Percentiles rank a stretch among this genome's conserved stretches.
Evolutionary conservation across 345 rosid genomes (phyloP).

Genomic region (Durio zibethinus): DNA sequence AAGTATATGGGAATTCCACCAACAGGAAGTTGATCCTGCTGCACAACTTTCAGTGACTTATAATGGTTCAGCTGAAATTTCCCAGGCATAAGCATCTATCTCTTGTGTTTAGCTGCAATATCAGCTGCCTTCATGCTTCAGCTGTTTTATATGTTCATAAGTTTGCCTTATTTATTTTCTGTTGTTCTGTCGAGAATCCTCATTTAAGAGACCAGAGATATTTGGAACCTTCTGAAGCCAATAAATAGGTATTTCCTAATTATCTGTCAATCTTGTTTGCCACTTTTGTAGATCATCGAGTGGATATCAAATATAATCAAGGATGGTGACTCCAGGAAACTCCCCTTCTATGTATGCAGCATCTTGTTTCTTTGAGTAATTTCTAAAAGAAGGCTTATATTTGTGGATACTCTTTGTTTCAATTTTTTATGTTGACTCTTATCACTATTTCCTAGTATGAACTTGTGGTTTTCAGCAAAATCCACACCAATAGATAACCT

Average conservation of each 20-base stretch:
- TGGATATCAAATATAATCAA: conserved; percentile 77
- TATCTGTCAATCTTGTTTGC: not conserved
- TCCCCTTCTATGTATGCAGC: conserved; percentile 72
- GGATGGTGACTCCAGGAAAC: conserved; percentile 82
- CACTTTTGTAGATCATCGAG: conserved; percentile 51
- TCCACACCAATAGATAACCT: not conserved
- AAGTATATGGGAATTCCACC: conserved; percentile 50
- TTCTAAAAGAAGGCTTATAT: not conserved
- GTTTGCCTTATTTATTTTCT: not conserved
- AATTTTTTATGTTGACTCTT: not conserved
- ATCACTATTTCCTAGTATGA: not conserved
- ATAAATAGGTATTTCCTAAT: not conserved
- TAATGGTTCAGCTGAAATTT: conserved; percentile 64
- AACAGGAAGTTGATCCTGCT: conserved; percentile 67
- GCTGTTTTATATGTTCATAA: not conserved
- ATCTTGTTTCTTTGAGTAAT: not conserved
- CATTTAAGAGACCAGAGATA: not conserved
- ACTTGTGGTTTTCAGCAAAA: not conserved
- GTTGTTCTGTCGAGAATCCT: not conserved
- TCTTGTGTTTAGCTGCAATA: not conserved
- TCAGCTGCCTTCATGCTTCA: not conserved
- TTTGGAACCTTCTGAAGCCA: not conserved
- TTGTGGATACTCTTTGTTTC: not conserved
- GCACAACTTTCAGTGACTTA: conserved; percentile 90
- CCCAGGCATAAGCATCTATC: conserved; percentile 44